Evolutionary conservation across 1,284 basidiomycete genomes (phyloP), one percentile per base, ranked within the genome.

Genomic region (Malassezia equina): DNA sequence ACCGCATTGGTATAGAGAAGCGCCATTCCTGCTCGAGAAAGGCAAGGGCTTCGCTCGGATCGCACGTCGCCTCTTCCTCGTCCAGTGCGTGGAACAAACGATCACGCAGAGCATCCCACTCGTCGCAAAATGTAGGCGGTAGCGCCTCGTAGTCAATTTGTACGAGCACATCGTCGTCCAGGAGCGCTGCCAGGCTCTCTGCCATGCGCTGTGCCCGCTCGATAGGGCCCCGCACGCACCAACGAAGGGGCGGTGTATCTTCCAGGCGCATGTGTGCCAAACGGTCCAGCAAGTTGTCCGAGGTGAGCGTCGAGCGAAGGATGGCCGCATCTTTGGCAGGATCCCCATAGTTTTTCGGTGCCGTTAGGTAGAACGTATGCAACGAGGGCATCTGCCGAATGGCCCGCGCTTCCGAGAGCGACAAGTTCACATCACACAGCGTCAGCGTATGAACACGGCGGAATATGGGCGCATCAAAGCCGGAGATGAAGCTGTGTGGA

Each of bases 401-500:
- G 43, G 67, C 63, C 13, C 64, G 61, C 33, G 62, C 63, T 51
- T 73, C 71, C 24, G 67, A 66, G 15, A 61, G 55, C 4, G 70
- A 67, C 43, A 73, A 32, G 44, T 66, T 73, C 12, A 62, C 62
- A 53, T 73, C 71, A 15, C 64, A 63, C 15, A 73, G 58, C 21
- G 61, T 52, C 9, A 72, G 47, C 39, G 59, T 50, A 23, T 54
- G 55, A 4, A 69, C 63, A 23, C 62, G 67, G 1, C 63, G 33
- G 31, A 73, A 72, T 23, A 73, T 69, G 29, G 67, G 66, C 28
- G 68, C 71, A 8, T 60, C 60, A 44, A 73, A 73, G 21, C 59
- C 65, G 7, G 64, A 63, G 0, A 73, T 59, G 40, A 69, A 73
- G 34, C 63, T 65, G 53, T 72, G 65, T 8, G 71, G 69, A 31